Conservation (phyloP, 192 early-diverging fungal genomes). For the Backusella westeae region DNA sequence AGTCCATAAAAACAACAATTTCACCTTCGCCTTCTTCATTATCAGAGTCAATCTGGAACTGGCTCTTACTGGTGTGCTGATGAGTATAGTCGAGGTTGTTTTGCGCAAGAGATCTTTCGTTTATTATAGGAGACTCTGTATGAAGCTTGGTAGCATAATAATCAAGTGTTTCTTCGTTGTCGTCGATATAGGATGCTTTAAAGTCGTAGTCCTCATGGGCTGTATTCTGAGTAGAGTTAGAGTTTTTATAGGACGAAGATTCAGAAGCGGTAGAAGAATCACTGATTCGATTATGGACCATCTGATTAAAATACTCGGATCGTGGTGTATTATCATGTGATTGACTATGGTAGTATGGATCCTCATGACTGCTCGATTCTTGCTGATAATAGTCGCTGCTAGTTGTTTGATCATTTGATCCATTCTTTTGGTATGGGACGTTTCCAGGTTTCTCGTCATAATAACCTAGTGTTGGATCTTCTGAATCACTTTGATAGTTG, state of each 20-base stretch:
- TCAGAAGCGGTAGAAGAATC: conserved; percentile 15
- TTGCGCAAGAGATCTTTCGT: neutral
- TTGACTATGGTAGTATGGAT: neutral
- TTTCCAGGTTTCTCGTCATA: neutral
- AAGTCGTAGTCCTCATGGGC: conserved; percentile 4
- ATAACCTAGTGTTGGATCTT: neutral
- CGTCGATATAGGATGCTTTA: neutral
- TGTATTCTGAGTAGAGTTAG: conserved; percentile 7
- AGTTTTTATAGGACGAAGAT: conserved; percentile 9
- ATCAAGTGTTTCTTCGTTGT: neutral
- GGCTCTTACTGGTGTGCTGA: neutral
- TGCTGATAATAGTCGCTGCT: neutral
- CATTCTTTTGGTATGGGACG: neutral
- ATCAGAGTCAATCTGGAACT: neutral
- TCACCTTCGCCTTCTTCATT: conserved; percentile 13
- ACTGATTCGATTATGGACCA: conserved; percentile 1
- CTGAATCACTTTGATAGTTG: neutral
- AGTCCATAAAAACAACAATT: conserved; percentile 12
- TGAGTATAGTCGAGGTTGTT: neutral
- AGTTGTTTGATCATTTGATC: neutral
- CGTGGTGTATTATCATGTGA: neutral
- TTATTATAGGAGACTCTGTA: neutral
- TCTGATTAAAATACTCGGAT: neutral
- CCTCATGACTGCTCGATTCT: neutral
- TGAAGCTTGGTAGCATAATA: conserved; percentile 10